Base-by-base conservation (phyloP, 306 rosid genomes). In the Ziziphus jujuba region DNA sequence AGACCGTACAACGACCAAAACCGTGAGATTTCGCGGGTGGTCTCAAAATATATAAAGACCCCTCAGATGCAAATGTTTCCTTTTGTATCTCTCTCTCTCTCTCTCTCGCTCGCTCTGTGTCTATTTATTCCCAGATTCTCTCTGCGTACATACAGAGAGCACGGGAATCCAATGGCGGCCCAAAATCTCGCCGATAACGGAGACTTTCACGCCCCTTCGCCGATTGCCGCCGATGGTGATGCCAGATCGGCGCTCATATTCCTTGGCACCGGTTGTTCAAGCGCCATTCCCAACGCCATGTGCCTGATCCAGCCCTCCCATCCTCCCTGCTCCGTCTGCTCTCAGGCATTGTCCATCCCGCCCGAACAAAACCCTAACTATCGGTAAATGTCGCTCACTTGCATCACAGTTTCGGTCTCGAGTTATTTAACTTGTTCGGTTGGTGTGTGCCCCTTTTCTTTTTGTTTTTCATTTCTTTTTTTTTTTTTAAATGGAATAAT, bases 191-290 rank as follows among this genome's bases (percentile, higher is more conserved):
- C 67, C 56, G 76, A 54, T 35, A 58, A 65, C 77, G 83, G 64
- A 49, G 61, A 54, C 79, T 23, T 5, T 34, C 21, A 54, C 5
- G 5, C 33, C 11, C 61, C 52, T 21, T 15, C 59, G 62, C 49
- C 57, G 57, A 7, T 31, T 22, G 7, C 17, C 36, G 31, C 34
- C 17, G 33, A 8, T 49, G 59, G 50, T 19, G 56, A 19, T 1
- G 54, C 16, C 58, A 71, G 75, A 80, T 93, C 99, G 61, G 96
- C 96, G 34, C 70, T 93, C 70, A 88, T 93, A 64, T 93, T 93
- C 53, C 84, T 93, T 61, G 99, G 99, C 1, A 90, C 97, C 8
- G 99, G 99, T 2, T 88, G 96, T 53, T 93, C 99, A 1, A 80
- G 99, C 83, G 81, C 95, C 79, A 83, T 93, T 57, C 99, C 99